Evolutionary conservation across 2,329 filamentous ascomycete species (phyloP), one percentile per base, ranked within the genome.

Genomic region (Pseudogymnoascus sp.): DNA sequence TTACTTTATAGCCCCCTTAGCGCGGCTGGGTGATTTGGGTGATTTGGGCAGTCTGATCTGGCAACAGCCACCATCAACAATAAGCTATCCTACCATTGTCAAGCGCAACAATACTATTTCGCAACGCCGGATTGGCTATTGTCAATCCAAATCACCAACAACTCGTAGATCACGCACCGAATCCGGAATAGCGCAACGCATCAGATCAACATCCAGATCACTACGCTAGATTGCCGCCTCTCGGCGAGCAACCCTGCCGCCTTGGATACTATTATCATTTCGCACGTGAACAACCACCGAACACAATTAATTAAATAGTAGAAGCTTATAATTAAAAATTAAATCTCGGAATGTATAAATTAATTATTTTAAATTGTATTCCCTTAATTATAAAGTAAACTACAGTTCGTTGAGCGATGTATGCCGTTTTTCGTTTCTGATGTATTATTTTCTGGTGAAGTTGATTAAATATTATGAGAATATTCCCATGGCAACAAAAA

Each of bases 41-140:
- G 41, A 45, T 9, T 22, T 41, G 11, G n/a, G 30, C n/a, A 19
- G 19, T 19, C 23, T 49, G n/a, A 55, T 55, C 9, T 19, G 49
- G 49, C 49, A 55, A 55, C 49, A 2, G 19, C 49, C 5, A 33
- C 28, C 5, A 7, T 12, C 5, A 11, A 55, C 49, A 55, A 55
- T 33, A 55, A 55, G 49, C 49, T n/a, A 12, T 22, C 5, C n/a
- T 55, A 55, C 25, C n/a, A 55, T 55, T 55, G 45, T 55, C 45
- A 55, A 55, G 1, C n/a, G 4, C 23, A 52, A 52, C 45, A 30
- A 30, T 52, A 52, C 14, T 16, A 28, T 52, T 30, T 16, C 9
- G 25, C 45, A 52, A 52, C 45, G n/a, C 45, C 25, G 8, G 45
- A 52, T 52, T 52, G 45, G 49, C 49, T 33, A 55, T 55, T 55